Percentiles rank a stretch among this genome's conserved stretches.
phyloP scores from a whole-genome alignment of 2,329 filamentous ascomycete species.

The Ophiostoma australiae region DNA sequence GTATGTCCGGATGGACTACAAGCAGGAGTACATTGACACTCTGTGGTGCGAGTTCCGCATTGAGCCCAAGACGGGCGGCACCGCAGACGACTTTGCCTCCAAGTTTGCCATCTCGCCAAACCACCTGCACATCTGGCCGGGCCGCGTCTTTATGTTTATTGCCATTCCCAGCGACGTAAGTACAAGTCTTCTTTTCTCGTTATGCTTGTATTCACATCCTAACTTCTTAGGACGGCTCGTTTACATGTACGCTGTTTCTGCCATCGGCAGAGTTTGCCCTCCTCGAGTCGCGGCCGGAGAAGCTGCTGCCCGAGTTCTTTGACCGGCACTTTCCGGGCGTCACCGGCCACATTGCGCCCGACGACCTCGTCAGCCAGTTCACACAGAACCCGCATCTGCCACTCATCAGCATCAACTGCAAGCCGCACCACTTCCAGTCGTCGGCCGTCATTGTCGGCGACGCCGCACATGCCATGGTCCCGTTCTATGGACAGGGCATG shows the following conservation, averaged over 20 bases:
- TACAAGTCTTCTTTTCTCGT: not conserved
- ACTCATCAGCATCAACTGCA: constrained; percentile 88
- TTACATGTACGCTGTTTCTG: constrained; percentile 91
- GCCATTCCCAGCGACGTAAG: constrained; percentile 65
- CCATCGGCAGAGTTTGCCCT: constrained; percentile 63
- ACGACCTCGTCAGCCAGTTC: constrained; percentile 70
- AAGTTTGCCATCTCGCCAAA: constrained; percentile 80
- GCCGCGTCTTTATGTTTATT: constrained; percentile 94
- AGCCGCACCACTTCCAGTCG: constrained; percentile 73
- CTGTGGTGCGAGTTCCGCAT: constrained; percentile 97
- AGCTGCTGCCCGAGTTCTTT: constrained; percentile 64
- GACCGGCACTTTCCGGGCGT: constrained; percentile 82
- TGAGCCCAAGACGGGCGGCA: constrained; percentile 42
- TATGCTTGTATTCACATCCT: not conserved
- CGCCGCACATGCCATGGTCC: constrained; percentile 95
- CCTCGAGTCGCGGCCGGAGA: constrained; percentile 56
- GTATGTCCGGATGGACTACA: constrained; percentile 80
- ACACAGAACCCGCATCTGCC: constrained; percentile 80
- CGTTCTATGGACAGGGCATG: constrained; percentile 97
- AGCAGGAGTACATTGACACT: constrained; percentile 92
- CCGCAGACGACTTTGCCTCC: constrained; percentile 33
- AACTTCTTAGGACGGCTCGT: constrained; percentile 64
- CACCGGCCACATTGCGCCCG: constrained; percentile 61
- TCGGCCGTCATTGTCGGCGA: constrained; percentile 85
- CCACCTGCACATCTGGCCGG: constrained; percentile 96